Evolutionary conservation across 2,329 filamentous ascomycete species (phyloP).

Genomic region (Colletotrichum sp.): DNA sequence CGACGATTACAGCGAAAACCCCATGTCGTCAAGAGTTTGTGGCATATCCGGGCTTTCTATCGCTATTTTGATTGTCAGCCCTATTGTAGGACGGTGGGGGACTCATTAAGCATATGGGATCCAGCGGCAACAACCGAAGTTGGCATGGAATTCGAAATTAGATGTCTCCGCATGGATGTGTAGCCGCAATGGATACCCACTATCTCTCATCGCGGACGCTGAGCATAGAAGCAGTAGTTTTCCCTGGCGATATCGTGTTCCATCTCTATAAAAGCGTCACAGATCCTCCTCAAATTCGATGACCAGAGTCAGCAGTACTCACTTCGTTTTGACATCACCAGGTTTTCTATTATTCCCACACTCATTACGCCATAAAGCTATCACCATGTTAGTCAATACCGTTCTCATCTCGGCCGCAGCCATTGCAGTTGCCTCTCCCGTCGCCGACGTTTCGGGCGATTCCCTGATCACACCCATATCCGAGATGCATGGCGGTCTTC

Average conservation of each 20-base stretch:
- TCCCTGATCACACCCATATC: accelerated
- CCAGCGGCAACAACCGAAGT: not conserved
- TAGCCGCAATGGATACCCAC: not conserved
- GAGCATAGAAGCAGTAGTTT: not conserved
- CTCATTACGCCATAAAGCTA: not conserved
- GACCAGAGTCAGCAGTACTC: not conserved
- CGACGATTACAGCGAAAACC: not conserved
- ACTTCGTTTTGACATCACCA: not conserved
- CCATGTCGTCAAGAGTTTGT: accelerated
- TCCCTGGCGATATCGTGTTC: not conserved
- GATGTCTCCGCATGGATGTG: not conserved
- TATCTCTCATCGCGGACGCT: not conserved
- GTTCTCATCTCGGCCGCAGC: not conserved
- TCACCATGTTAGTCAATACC: not conserved
- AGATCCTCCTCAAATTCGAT: accelerated
- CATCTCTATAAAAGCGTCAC: not conserved
- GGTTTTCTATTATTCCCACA: accelerated
- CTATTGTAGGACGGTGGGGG: not conserved
- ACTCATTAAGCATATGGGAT: not conserved
- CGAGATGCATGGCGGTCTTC: accelerated
- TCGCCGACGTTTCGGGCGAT: accelerated
- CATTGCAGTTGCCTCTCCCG: not conserved
- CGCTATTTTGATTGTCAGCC: not conserved
- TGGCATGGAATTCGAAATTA: not conserved
- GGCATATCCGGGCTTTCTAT: not conserved